Conservation (phyloP, 768 basidiomycete genomes). For the Macrolepiota albuminosa region DNA sequence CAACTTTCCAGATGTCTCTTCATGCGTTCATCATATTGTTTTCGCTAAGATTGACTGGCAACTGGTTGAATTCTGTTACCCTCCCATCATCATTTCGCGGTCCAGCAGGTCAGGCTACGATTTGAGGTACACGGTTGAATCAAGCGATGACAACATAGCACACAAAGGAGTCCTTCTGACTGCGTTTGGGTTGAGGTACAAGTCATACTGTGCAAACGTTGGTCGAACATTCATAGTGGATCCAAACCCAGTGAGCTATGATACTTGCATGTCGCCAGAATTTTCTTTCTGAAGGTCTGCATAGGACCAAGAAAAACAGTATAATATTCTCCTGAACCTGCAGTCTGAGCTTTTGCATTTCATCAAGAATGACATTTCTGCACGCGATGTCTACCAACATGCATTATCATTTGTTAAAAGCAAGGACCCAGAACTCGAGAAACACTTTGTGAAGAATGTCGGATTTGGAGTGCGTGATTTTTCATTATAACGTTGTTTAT, state of each 20-base stretch:
- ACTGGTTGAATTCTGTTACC: constrained; percentile 90
- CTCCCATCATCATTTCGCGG: constrained; percentile 93
- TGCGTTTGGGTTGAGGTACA: constrained; percentile 87
- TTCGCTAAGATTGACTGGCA: constrained; percentile 72
- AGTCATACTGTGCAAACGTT: constrained; percentile 88
- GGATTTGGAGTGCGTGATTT: constrained; percentile 73
- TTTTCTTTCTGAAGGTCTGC: constrained; percentile 5
- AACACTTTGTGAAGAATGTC: constrained; percentile 80
- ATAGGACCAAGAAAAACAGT: constrained; percentile 90
- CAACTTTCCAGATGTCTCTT: neutral
- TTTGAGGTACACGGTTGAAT: constrained; percentile 80
- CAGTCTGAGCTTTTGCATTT: constrained; percentile 71
- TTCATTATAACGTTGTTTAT: neutral
- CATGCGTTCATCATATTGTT: constrained; percentile 4
- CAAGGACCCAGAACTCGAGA: constrained; percentile 80
- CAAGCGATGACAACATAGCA: constrained; percentile 76
- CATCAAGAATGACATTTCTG: constrained; percentile 73
- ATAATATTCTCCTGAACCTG: constrained; percentile 69
- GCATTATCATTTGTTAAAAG: constrained; percentile 65
- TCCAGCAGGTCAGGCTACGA: constrained; percentile 84
- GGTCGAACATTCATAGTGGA: constrained; percentile 95
- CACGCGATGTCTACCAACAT: constrained; percentile 80
- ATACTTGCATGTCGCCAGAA: neutral
- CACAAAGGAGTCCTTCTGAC: constrained; percentile 87
- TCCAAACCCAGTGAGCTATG: constrained; percentile 65